Evolutionary conservation across 768 basidiomycete species (phyloP).

Genomic region (Cystofilobasidium bisporidii): DNA sequence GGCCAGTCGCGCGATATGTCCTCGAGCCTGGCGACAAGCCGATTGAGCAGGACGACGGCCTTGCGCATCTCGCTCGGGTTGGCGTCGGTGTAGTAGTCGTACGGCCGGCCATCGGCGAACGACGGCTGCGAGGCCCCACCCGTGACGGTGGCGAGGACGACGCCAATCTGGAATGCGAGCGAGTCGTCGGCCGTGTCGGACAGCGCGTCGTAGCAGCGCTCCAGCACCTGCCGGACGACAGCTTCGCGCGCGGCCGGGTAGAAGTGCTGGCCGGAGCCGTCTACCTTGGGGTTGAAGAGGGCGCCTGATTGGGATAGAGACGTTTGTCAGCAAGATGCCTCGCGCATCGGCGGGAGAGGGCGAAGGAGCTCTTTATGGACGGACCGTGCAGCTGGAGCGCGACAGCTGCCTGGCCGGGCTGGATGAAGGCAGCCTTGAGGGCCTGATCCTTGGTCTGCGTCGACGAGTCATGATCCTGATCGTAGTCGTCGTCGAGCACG

Average conservation of each 20-base stretch:
- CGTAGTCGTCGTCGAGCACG: constrained; percentile 31
- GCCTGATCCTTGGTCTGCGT: constrained; percentile 2
- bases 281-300: constrained; percentile 14
- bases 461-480: background rate
- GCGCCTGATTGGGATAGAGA: background rate
- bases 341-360: no score
- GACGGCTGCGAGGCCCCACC: constrained; percentile 3
- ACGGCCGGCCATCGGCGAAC: constrained; percentile 33
- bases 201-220: constrained; percentile 18
- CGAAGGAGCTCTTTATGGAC: constrained; percentile 1
- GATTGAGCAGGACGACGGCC: constrained; percentile 48
- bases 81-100: constrained; percentile 73
- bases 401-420: constrained; percentile 26
- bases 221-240: constrained; percentile 24
- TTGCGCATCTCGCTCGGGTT: constrained; percentile 64
- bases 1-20: constrained; percentile 72
- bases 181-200: constrained; percentile 19
- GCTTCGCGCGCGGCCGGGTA: constrained; percentile 16
- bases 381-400: constrained; percentile 28
- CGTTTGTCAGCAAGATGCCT: background rate
- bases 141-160: constrained; percentile 10
- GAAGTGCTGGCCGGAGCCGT: background rate
- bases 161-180: constrained; percentile 21
- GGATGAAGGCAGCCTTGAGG: constrained; percentile 17
- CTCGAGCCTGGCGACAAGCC: constrained; percentile 50